Conservation (phyloP, 2,329 filamentous ascomycete genomes). For the Pestalotiopsis sp. region DNA sequence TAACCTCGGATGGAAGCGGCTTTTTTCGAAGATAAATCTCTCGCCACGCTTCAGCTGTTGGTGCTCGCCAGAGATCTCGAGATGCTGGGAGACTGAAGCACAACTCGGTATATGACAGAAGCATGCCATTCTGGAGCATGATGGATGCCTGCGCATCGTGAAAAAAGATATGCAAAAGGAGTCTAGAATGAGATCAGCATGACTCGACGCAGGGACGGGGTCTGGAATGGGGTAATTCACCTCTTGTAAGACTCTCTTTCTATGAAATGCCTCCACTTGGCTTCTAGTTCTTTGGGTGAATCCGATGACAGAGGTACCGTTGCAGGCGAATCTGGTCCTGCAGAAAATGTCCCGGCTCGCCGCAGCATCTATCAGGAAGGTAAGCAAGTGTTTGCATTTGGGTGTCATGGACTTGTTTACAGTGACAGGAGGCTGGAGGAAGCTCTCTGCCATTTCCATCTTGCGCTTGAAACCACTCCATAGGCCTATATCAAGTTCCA, state of each 20-base stretch:
- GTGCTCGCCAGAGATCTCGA: conserved; percentile 26
- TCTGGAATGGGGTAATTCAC: conserved; percentile 8
- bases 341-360: conserved; percentile 36
- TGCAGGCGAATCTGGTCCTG: conserved; percentile 19
- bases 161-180: conserved; percentile 26
- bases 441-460: conserved; percentile 60
- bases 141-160: conserved; percentile 26
- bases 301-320: conserved; percentile 20
- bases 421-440: conserved; percentile 52
- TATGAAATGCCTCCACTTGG: conserved; percentile 27
- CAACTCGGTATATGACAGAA: conserved; percentile 26
- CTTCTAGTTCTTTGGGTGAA: conserved; percentile 20
- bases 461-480: conserved; percentile 61
- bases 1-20: conserved; percentile 12
- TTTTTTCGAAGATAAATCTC: conserved; percentile 24
- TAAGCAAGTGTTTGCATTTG: conserved; percentile 10
- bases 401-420: conserved; percentile 18
- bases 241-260: conserved; percentile 28
- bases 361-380: conserved; percentile 45
- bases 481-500: conserved; percentile 52
- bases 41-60: conserved; percentile 25
- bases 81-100: conserved; percentile 24
- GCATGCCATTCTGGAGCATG: conserved; percentile 21
- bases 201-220: background rate
- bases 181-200: conserved; percentile 14